Base-by-base conservation (phyloP, 73 alveolate genomes). In the Symbiodinium pilosum region DNA sequence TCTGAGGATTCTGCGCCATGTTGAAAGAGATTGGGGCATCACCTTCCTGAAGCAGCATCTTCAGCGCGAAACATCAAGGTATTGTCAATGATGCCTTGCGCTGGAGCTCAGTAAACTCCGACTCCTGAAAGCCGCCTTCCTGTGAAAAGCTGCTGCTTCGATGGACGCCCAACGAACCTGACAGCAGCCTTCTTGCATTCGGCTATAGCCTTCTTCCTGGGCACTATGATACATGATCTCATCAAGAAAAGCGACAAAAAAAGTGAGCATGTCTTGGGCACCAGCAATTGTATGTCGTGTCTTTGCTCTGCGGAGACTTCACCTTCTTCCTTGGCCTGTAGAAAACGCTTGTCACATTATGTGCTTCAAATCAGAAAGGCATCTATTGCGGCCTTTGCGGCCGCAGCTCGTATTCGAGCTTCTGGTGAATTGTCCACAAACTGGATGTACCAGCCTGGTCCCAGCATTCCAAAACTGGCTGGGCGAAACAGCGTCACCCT, bases 51-150 rank as follows among this genome's bases (percentile, higher is more conserved):
- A 0, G 38, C 81, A 64, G 38, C 59, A 14, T 47, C 59, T 47
- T 14, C 14, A 14, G 21, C 59, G 77, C 36, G 77, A 64, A 26
- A 26, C 28, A 32, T 4, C 77, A 21, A 54, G 26, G 71, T 47
- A 8, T 8, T 47, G 64, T 47, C 64, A 47, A 8, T 26, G 40
- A 30, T 14, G 93, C 93, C 93, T 86, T 64, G 47, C 95, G 95
- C 83, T 87, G 95, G 86, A 87, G 64, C 86, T 87, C 95, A 9
- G 95, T 87, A 36, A 87, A 87, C 51, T 87, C 95, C 30, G 86
- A 38, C 69, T 87, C 95, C 86, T 54, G 39, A 83, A 86, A 86
- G 81, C 93, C 93, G 16, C 93, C 93, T 51, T 86, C 93, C 93
- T 86, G 54, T 24, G 51, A 36, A 83, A n/a, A 24, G 42, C 9